Evolutionary conservation across 305 asterid species (phyloP), one percentile per base, ranked within the genome.

Genomic region (Fraxinus dipetala): DNA sequence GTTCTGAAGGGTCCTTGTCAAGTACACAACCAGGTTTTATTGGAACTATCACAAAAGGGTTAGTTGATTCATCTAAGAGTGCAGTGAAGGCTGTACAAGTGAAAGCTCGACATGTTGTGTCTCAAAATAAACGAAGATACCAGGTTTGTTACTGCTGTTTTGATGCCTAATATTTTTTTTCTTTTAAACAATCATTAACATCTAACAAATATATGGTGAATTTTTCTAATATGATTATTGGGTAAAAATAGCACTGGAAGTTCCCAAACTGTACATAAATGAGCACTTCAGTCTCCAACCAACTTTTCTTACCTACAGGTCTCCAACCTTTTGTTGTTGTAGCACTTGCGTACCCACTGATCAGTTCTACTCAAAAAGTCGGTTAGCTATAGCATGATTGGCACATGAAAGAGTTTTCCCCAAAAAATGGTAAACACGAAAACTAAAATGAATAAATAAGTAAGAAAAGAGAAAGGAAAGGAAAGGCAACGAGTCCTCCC

Each of bases 41-140:
- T 80, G 99, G 97, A 77, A 90, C 97, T 81, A 89, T 96, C 84
- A 92, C 97, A 8, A 96, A 91, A 89, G 99, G 99, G 83, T 77
- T 94, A 67, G 97, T 96, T 79, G 99, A 96, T 87, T 82, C 98
- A 75, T 96, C 99, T 22, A 96, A 91, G 86, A 94, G 88, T 54
- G 99, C 99, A 18, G 98, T 91, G 87, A 94, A 93, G 86, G 99
- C 98, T 77, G 99, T 96, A 76, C 95, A 91, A 86, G 98, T 94
- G 77, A 96, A 93, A 89, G 99, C 99, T 79, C 97, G 99, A 40
- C 99, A 96, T 85, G 99, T 78, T 85, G 99, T 95, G 34, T 95
- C 99, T 79, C 99, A 95, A 84, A 95, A 95, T 85, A 95, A 95
- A 86, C 91, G 99, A 89, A 92, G 99, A 94, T 95, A 95, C 81